These are phyloP conservation scores for Cutaneotrichosporon sp. DNA, from an alignment of 1,284 basidiomycete species.

Conservation along the genomic window DNA sequence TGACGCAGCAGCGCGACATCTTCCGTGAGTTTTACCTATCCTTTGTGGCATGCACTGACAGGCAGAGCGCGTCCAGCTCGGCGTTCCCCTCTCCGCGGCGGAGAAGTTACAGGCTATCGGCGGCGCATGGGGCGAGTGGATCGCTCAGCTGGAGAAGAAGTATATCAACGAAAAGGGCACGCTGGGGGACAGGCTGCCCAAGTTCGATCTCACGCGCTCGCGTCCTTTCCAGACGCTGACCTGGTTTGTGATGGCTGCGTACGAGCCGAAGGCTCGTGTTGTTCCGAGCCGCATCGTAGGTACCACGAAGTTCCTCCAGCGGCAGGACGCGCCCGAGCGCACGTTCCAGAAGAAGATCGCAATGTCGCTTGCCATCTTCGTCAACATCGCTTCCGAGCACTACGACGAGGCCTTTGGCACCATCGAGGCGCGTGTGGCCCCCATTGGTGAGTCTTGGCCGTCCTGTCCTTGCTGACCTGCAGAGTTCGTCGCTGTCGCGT, in stretches of 20 bases:
- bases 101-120: conserved; percentile 43
- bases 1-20: conserved; percentile 41
- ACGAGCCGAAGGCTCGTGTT: not conserved
- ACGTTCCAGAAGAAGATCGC: conserved; percentile 27
- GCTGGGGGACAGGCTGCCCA: conserved; percentile 9
- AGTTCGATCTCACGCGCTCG: conserved; percentile 25
- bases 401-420: conserved; percentile 27
- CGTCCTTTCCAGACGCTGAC: conserved; percentile 30
- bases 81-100: conserved; percentile 39
- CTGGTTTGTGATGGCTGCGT: conserved; percentile 23
- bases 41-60: conserved; percentile 1
- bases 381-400: conserved; percentile 30
- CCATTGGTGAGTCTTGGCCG: conserved; percentile 34
- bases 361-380: conserved; percentile 29
- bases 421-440: conserved; percentile 29
- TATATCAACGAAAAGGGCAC: conserved; percentile 26
- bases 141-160: conserved; percentile 29
- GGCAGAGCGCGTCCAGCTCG: conserved; percentile 46
- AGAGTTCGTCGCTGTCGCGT: conserved; percentile 38
- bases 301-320: conserved; percentile 16
- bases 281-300: not conserved
- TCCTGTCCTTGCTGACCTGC: not conserved
- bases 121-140: conserved; percentile 33
- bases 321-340: conserved; percentile 26
- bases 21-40: conserved; percentile 36